Percentiles rank a stretch among this genome's conserved stretches.
Conservation (phyloP, 2,329 filamentous ascomycete species). For the Diaporthe vaccinii region DNA sequence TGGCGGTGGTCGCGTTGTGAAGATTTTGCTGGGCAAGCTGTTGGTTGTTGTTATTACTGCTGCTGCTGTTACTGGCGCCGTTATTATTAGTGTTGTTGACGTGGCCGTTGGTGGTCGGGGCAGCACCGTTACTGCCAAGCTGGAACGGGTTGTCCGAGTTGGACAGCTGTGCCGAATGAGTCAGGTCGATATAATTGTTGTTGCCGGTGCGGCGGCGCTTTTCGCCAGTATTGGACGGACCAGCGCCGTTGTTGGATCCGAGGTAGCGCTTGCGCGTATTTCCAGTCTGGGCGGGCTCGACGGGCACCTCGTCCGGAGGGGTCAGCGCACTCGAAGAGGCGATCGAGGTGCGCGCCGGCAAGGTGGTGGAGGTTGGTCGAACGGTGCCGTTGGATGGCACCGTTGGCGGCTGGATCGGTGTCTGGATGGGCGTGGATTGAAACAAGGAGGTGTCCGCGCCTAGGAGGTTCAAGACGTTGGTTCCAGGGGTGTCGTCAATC, state of each 20-base stretch:
- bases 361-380: constrained; percentile 51
- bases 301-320: constrained; percentile 65
- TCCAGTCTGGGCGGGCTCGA: constrained; percentile 42
- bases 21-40: constrained; percentile 11
- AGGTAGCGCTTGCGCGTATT: constrained; percentile 59
- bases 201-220: constrained; percentile 52
- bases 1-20: constrained; percentile 25
- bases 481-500: constrained; percentile 63
- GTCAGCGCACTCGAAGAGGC: constrained; percentile 63
- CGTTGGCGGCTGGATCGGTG: constrained; percentile 44
- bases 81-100: neutral
- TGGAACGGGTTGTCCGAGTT: constrained; percentile 30
- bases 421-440: constrained; percentile 45
- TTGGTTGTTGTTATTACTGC: constrained; percentile 23
- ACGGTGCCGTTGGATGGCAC: constrained; percentile 39
- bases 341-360: constrained; percentile 57
- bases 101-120: constrained; percentile 7
- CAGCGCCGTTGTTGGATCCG: constrained; percentile 37
- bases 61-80: neutral
- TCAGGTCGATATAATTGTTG: constrained; percentile 42
- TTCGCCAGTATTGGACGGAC: constrained; percentile 42
- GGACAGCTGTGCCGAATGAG: constrained; percentile 38
- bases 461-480: constrained; percentile 60
- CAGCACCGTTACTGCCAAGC: constrained; percentile 25
- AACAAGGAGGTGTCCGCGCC: constrained; percentile 47